phyloP scores from a whole-genome alignment of 164 flowering plant species.

The Magnolia changhungtana region DNA sequence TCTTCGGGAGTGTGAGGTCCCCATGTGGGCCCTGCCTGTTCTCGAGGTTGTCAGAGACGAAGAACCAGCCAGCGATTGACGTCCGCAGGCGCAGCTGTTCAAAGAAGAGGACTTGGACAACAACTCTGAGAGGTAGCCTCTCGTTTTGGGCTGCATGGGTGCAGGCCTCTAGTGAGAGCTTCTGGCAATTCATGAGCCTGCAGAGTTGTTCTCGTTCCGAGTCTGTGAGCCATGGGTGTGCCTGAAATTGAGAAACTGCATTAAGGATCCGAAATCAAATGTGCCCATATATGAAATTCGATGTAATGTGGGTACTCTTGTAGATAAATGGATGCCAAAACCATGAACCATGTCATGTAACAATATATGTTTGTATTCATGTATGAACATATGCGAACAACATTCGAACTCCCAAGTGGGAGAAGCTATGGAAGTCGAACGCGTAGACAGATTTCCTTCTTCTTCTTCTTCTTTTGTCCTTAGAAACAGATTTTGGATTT shows the following conservation, averaged over 20 bases:
- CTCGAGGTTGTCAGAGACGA: constrained; percentile 54
- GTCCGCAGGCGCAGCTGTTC: constrained; percentile 68
- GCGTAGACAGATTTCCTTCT: too few species aligned
- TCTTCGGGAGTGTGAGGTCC: constrained; percentile 24
- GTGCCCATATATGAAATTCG: background rate
- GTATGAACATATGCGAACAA: too few species aligned
- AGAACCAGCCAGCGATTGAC: constrained; percentile 61
- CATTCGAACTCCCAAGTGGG: too few species aligned
- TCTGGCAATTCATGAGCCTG: constrained; percentile 75
- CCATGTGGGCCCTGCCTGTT: constrained; percentile 32
- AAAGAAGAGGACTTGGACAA: constrained; percentile 70
- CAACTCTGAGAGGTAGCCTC: constrained; percentile 65
- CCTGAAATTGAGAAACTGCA: constrained; percentile 27
- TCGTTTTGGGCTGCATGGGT: constrained; percentile 78
- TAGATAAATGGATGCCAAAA: background rate
- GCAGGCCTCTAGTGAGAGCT: constrained; percentile 70
- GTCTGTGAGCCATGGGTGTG: constrained; percentile 69
- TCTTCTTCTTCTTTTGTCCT: too few species aligned
- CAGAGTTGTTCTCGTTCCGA: constrained; percentile 64
- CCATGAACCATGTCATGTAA: background rate
- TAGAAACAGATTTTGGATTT: too few species aligned
- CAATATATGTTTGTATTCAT: too few species aligned
- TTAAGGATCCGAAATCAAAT: background rate
- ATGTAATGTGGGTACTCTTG: background rate
- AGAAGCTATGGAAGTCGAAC: too few species aligned